These are phyloP conservation scores for Margaritispora aquatica DNA, from an alignment of 495 filamentous ascomycete species.

Conservation along the genomic window DNA sequence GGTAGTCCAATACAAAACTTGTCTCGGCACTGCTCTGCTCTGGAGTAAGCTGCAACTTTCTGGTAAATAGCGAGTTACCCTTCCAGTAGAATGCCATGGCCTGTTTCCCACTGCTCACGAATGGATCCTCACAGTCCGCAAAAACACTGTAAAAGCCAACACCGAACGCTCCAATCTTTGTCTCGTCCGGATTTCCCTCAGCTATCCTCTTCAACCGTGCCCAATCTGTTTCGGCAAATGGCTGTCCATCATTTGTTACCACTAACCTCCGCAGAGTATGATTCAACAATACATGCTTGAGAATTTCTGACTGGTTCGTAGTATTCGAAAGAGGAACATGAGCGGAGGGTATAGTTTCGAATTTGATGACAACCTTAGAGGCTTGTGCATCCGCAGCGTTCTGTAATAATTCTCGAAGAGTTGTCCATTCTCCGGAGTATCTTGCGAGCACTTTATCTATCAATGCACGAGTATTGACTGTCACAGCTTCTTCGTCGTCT, in stretches of 20 bases:
- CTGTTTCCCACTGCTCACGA: slow-evolving; percentile 82
- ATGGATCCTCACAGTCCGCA: slow-evolving; percentile 94
- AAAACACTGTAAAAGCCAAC: slow-evolving; percentile 99
- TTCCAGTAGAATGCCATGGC: slow-evolving; percentile 99
- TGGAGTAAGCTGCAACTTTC: slow-evolving; percentile 62
- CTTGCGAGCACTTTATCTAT: slow-evolving; percentile 96
- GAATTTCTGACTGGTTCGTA: slow-evolving; percentile 56
- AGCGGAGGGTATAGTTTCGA: slow-evolving; percentile 79
- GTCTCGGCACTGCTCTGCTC: slow-evolving; percentile 62
- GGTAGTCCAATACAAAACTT: slow-evolving; percentile 86
- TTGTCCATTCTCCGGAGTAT: slow-evolving; percentile 90
- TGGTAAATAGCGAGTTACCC: slow-evolving; percentile 86
- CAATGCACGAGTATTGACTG: slow-evolving; percentile 90
- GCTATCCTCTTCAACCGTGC: slow-evolving; percentile 89
- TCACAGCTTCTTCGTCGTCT: slow-evolving; percentile 94
- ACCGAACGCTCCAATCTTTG: slow-evolving; percentile 97
- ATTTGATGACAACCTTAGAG: slow-evolving; percentile 80
- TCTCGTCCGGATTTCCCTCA: slow-evolving; percentile 97
- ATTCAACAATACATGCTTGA: slow-evolving; percentile 77
- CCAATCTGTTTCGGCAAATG: slow-evolving; percentile 88
- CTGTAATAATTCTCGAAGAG: slow-evolving; percentile 88
- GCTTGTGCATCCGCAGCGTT: slow-evolving; percentile 96
- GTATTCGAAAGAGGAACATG: slow-evolving; percentile 64
- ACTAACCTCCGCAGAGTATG: slow-evolving; percentile 77
- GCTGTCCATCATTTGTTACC: slow-evolving; percentile 83